A percentile compares a stretch with the other conserved stretches of the same genome.
Evolutionary conservation across 108 stramenopile species (phyloP).

Genomic region (Bacterosira constricta): DNA sequence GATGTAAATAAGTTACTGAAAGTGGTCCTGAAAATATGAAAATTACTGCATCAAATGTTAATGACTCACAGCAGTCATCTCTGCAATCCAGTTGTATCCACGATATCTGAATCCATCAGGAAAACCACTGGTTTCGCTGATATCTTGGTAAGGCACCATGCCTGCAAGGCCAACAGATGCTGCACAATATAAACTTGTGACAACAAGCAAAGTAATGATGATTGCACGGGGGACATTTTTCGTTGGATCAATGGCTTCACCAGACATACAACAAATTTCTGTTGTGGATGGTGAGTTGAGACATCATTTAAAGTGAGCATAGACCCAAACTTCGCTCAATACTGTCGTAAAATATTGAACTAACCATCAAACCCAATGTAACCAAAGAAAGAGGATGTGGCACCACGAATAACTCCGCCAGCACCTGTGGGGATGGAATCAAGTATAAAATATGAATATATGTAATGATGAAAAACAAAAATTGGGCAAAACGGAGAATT

Average conservation of each 20-base stretch:
- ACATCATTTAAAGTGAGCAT: slow-evolving; percentile 55
- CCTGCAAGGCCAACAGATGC: slow-evolving; percentile 69
- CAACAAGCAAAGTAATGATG: slow-evolving; percentile 56
- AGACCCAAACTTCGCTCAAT: slow-evolving; percentile 24
- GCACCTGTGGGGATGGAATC: neutral
- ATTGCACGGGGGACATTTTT: slow-evolving; percentile 69
- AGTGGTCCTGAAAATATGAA: neutral
- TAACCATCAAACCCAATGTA: slow-evolving; percentile 71
- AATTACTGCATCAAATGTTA: neutral
- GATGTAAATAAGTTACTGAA: neutral
- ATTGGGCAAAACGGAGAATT: too few species aligned
- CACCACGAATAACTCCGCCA: slow-evolving; percentile 64
- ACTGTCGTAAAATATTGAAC: too few species aligned
- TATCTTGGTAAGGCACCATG: slow-evolving; percentile 66
- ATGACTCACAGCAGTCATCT: slow-evolving; percentile 48
- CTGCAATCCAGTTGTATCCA: slow-evolving; percentile 58
- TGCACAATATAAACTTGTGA: slow-evolving; percentile 56
- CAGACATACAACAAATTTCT: slow-evolving; percentile 68
- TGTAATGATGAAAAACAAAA: neutral
- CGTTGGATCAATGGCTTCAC: slow-evolving; percentile 67
- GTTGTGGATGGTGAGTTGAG: too few species aligned
- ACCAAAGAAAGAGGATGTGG: slow-evolving; percentile 74
- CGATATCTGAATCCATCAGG: slow-evolving; percentile 69
- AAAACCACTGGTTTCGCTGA: slow-evolving; percentile 72
- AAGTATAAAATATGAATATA: neutral